Percentiles rank a stretch among this genome's conserved stretches.
phyloP scores from a whole-genome alignment of 2,329 filamentous ascomycete genomes.

The Pseudonectria buxi region DNA sequence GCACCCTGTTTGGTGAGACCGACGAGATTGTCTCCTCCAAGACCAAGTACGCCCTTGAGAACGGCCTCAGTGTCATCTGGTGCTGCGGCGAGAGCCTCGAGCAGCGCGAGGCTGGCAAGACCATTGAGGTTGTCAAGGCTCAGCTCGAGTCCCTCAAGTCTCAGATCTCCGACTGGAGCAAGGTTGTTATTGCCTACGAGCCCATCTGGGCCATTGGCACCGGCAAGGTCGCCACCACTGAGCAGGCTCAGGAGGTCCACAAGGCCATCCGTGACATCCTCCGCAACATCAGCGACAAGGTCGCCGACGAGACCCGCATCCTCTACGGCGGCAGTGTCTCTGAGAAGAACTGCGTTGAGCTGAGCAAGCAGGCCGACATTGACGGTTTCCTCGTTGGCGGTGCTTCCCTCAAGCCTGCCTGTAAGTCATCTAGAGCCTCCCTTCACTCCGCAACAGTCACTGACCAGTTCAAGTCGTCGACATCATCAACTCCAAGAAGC shows the following conservation, averaged over 20 bases:
- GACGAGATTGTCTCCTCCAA: constrained; percentile 85
- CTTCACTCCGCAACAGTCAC: neutral
- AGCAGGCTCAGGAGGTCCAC: constrained; percentile 92
- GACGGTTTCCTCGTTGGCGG: constrained; percentile 97
- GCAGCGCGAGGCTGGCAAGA: constrained; percentile 80
- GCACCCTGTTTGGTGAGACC: constrained; percentile 79
- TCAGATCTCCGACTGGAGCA: constrained; percentile 78
- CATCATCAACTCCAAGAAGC: constrained; percentile 50
- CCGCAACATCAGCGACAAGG: constrained; percentile 64
- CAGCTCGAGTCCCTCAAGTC: constrained; percentile 79
- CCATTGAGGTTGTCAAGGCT: constrained; percentile 74
- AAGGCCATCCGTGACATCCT: constrained; percentile 88
- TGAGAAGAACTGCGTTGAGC: constrained; percentile 95
- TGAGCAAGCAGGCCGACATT: constrained; percentile 88
- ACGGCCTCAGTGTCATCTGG: constrained; percentile 85
- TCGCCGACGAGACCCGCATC: constrained; percentile 81
- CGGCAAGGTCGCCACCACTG: constrained; percentile 81
- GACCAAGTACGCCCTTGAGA: constrained; percentile 86
- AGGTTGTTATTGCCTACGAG: constrained; percentile 96
- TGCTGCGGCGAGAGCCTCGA: constrained; percentile 96
- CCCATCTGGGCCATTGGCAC: constrained; percentile 96
- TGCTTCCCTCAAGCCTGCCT: constrained; percentile 93
- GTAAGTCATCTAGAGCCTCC: constrained; percentile 43
- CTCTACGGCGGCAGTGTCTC: constrained; percentile 95
- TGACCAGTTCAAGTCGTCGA: constrained; percentile 41